Base-by-base conservation (phyloP, 768 basidiomycete genomes). In the Termitomyces titanicus region DNA sequence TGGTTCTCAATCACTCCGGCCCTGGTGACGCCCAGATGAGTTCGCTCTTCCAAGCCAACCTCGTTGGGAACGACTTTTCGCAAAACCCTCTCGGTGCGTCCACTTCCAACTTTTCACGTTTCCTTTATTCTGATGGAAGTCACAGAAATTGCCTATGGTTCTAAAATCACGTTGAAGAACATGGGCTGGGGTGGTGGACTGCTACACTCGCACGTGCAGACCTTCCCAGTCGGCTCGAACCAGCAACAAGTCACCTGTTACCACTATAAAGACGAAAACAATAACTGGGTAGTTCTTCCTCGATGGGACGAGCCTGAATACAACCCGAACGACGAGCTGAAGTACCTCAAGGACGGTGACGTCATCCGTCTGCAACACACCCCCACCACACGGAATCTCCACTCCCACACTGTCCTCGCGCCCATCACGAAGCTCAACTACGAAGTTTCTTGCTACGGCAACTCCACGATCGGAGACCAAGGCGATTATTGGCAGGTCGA, bases 211-310 rank as follows among this genome's bases (percentile, higher is more conserved):
- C 97, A 99, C 68, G 82, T 94, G n/a, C 96, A 98, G 65, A 87
- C 92, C 1, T 97, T 86, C 68, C 97, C 97, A 0, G 78, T 86
- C 20, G 97, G 96, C 12, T 97, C 94, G 0, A 75, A 76, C 54
- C 97, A 98, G 67, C 97, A 98, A 64, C 97, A 99, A 71, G 86
- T 98, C 3, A 98, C 97, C 0, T 99, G 97, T 71, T 99, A 98
- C 69, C 97, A 99, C 74, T 98, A 99, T 83, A 98, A 97, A 74
- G 97, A 98, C 66, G 85, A 87, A 46, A 99, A 99, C 79, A 99
- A 99, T 74, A 79, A 98, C 43, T 98, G 93, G 89, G 64, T 74
- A 17, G 67, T 98, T 60, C 75, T 86, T 2, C 94, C 93, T 6
- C 77, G 76, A 1, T 98, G 96, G 97, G 82, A 88, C 33, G 83